phyloP scores from a whole-genome alignment of 2,329 filamentous ascomycete species.

The Hypoxylon sp. region DNA sequence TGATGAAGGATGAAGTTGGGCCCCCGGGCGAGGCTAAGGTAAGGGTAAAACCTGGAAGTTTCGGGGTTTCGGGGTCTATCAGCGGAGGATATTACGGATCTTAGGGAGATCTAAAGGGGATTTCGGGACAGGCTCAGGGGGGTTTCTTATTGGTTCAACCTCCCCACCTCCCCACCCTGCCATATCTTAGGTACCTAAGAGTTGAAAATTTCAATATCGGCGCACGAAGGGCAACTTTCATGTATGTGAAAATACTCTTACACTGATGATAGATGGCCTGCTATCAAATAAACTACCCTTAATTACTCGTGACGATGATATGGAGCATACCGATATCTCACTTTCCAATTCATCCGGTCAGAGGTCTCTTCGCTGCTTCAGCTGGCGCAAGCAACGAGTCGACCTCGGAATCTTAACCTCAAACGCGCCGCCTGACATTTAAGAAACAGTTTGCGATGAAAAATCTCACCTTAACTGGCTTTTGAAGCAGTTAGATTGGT shows the following conservation, averaged over 20 bases:
- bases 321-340: background rate
- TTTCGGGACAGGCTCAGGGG: background rate
- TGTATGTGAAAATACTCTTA: background rate
- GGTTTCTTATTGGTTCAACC: slow-evolving; percentile 13
- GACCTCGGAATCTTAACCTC: background rate
- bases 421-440: background rate
- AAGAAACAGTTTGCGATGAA: background rate
- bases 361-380: background rate
- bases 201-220: background rate
- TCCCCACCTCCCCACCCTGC: background rate
- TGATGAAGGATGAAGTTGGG: too few relatives aligned
- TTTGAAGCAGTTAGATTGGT: slow-evolving; percentile 23
- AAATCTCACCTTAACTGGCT: background rate
- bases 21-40: too few relatives aligned
- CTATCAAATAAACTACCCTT: background rate
- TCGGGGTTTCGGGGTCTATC: slow-evolving; percentile 7
- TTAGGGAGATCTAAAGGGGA: slow-evolving; percentile 3
- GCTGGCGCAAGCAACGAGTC: background rate
- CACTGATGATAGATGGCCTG: background rate
- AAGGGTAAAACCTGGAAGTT: slow-evolving; percentile 1
- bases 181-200: slow-evolving; percentile 1
- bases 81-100: background rate
- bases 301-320: background rate
- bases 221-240: background rate
- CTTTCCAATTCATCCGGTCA: background rate